Percentiles rank a stretch among this genome's conserved stretches.
These are phyloP conservation scores for Clonostachys solani DNA, from an alignment of 2,329 filamentous ascomycete species.

Conservation along the genomic window DNA sequence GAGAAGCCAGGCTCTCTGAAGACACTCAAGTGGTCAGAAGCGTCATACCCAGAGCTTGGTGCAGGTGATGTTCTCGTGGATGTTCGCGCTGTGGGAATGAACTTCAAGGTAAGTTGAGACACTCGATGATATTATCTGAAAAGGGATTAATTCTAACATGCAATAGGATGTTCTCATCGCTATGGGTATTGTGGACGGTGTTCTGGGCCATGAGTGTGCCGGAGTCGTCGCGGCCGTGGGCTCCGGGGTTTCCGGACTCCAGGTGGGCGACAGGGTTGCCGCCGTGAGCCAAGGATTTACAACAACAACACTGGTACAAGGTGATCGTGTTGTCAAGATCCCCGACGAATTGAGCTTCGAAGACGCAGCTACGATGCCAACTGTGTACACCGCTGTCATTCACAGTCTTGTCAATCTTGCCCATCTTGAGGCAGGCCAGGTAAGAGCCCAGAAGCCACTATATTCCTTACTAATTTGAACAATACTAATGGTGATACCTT, in stretches of 20 bases:
- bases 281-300: slow-evolving; percentile 4
- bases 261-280: slow-evolving; percentile 11
- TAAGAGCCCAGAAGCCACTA: too few relatives aligned
- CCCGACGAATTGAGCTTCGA: slow-evolving; percentile 6
- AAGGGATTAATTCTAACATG: not conserved
- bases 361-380: slow-evolving; percentile 15
- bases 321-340: not conserved
- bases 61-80: slow-evolving; percentile 3
- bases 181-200: slow-evolving; percentile 21
- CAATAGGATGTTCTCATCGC: slow-evolving; percentile 18
- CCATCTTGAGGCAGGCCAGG: slow-evolving; percentile 21
- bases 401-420: slow-evolving; percentile 7
- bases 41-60: too few relatives aligned
- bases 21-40: too few relatives aligned
- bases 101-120: slow-evolving; percentile 13
- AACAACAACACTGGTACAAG: slow-evolving; percentile 6
- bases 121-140: not conserved
- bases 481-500: not conserved
- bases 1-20: too few relatives aligned
- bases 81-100: slow-evolving; percentile 18
- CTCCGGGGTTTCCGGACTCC: slow-evolving; percentile 7
- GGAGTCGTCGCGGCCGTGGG: slow-evolving; percentile 12
- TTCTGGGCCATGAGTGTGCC: slow-evolving; percentile 27
- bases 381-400: slow-evolving; percentile 3
- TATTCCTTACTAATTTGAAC: too few relatives aligned